Evolutionary conservation across 2,329 filamentous ascomycete species (phyloP).

Genomic region (Hortaea werneckii): DNA sequence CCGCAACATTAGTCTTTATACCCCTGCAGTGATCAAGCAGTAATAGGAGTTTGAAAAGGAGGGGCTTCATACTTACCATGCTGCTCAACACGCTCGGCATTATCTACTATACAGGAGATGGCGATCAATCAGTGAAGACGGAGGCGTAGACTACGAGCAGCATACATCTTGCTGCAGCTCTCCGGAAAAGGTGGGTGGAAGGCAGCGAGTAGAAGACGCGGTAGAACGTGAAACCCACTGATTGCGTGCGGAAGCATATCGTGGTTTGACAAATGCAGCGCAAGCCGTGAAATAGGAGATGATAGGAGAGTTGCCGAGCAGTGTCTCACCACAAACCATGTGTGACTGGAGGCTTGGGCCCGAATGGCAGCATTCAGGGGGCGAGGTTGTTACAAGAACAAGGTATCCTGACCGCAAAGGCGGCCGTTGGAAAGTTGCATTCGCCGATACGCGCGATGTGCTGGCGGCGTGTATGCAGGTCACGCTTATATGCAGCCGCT

Average conservation of each 20-base stretch:
- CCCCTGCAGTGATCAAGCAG: no score
- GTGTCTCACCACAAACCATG: slow-evolving; percentile 15
- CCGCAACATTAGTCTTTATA: slow-evolving; percentile 7
- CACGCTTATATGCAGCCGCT: neutral
- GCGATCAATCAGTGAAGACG: slow-evolving; percentile 9
- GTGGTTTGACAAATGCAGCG: slow-evolving; percentile 6
- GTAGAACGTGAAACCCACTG: slow-evolving; percentile 10
- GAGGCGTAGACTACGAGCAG: slow-evolving; percentile 9
- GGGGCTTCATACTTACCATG: slow-evolving; percentile 18
- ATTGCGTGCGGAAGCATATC: slow-evolving; percentile 10
- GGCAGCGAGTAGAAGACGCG: neutral
- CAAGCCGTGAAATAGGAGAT: neutral
- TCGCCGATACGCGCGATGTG: neutral
- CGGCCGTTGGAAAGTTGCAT: neutral
- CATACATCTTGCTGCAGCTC: slow-evolving; percentile 13
- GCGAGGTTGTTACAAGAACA: neutral
- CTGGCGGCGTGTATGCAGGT: neutral
- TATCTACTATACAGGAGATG: slow-evolving; percentile 7
- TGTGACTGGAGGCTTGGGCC: slow-evolving; percentile 8
- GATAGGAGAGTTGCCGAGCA: slow-evolving; percentile 8
- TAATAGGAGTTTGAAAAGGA: neutral
- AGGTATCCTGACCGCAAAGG: neutral
- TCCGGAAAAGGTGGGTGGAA: slow-evolving; percentile 5
- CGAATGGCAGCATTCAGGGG: slow-evolving; percentile 9
- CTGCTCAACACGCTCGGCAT: slow-evolving; percentile 6